phyloP scores from a whole-genome alignment of 805 yeast species.

The Tetrapisispora taiwanensis region DNA sequence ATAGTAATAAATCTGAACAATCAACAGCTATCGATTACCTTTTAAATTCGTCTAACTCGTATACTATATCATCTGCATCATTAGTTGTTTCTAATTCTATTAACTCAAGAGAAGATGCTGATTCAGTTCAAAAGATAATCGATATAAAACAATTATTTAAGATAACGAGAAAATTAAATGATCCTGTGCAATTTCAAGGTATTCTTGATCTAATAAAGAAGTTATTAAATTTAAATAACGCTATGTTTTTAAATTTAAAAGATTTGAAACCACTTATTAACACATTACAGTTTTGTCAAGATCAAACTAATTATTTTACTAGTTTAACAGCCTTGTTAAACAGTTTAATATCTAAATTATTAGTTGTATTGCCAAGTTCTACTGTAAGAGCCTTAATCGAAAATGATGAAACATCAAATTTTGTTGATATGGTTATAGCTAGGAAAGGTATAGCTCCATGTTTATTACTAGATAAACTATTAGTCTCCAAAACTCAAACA shows the following conservation, averaged over 20 bases:
- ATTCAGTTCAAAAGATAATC: constrained; percentile 10
- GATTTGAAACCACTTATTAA: constrained; percentile 8
- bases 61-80: constrained; percentile 18
- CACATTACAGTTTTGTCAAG: constrained; percentile 15
- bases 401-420: background rate
- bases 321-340: constrained; percentile 16
- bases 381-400: constrained; percentile 6
- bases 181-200: constrained; percentile 28
- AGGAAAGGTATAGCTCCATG: constrained; percentile 19
- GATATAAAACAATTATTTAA: constrained; percentile 11
- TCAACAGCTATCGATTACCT: constrained; percentile 10
- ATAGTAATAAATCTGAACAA: constrained; percentile 16
- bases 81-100: constrained; percentile 23
- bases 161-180: constrained; percentile 11
- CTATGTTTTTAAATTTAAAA: constrained; percentile 13
- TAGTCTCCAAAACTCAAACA: constrained; percentile 8
- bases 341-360: constrained; percentile 18
- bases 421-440: constrained; percentile 9
- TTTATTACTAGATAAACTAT: constrained; percentile 22
- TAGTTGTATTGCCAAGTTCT: constrained; percentile 23
- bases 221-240: constrained; percentile 15
- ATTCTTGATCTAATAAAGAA: constrained; percentile 23
- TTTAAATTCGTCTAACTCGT: constrained; percentile 9
- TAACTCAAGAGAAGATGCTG: constrained; percentile 13
- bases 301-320: constrained; percentile 21